Percentiles rank a stretch among this genome's conserved stretches.
Evolutionary conservation across 345 rosid genomes (phyloP).

Genomic region (Xanthoceras sorbifolium): DNA sequence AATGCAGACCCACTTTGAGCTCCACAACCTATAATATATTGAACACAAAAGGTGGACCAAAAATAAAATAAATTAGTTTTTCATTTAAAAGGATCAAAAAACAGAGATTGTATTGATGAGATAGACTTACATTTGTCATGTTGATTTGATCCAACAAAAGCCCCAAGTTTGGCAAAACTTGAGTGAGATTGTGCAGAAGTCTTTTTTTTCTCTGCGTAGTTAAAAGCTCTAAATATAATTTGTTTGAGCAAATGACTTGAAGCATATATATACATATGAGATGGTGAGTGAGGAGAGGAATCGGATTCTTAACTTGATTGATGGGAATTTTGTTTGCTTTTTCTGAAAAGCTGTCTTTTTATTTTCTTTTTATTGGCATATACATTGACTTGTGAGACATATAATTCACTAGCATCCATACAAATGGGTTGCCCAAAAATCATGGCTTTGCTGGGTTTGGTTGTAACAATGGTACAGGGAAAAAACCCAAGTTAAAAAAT

Average conservation of each 20-base stretch:
- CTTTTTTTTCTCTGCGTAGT: too few relatives aligned
- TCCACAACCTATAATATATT: constrained; percentile 64
- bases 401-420: background rate
- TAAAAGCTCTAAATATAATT: too few relatives aligned
- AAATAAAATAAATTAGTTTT: too few relatives aligned
- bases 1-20: constrained; percentile 74
- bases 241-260: background rate
- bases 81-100: too few relatives aligned
- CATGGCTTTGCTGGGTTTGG: background rate
- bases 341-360: constrained; percentile 23
- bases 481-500: too few relatives aligned
- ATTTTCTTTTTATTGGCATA: constrained; percentile 20
- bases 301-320: constrained; percentile 44
- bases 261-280: constrained; percentile 7
- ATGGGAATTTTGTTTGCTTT: constrained; percentile 23
- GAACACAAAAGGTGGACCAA: background rate
- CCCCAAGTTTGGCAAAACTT: background rate
- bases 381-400: constrained; percentile 23
- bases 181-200: too few relatives aligned
- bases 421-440: constrained; percentile 7
- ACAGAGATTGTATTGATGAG: background rate
- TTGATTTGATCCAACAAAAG: constrained; percentile 6
- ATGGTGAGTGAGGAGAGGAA: constrained; percentile 17
- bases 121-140: constrained; percentile 44
- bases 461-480: background rate